Percentiles rank a stretch among this genome's conserved stretches.
Evolutionary conservation across 75 land plant species (phyloP).

Genomic region (Pinus tabuliformis): DNA sequence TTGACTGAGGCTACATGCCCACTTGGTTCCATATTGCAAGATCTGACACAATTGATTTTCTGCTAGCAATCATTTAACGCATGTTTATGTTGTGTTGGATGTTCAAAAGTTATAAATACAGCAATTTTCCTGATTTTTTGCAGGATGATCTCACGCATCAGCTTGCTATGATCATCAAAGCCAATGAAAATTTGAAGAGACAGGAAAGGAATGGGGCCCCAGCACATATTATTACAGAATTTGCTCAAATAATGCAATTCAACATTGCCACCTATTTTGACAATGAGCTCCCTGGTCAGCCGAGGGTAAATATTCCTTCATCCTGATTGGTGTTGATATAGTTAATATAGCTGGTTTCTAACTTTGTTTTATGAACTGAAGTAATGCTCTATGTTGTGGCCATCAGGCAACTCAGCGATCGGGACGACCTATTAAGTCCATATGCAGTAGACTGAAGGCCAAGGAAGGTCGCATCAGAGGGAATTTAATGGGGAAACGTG

Average conservation of each 20-base stretch:
- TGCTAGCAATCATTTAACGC: too few species aligned
- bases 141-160: slow-evolving; percentile 99
- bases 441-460: slow-evolving; percentile 95
- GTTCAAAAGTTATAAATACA: too few species aligned
- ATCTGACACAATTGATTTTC: too few species aligned
- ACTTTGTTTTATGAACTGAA: not conserved
- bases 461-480: slow-evolving; percentile 99
- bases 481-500: slow-evolving; percentile 99
- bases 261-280: slow-evolving; percentile 98
- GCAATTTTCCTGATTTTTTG: not conserved
- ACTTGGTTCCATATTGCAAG: too few species aligned
- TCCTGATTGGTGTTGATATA: too few species aligned
- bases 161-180: slow-evolving; percentile 96
- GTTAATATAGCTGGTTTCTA: too few species aligned
- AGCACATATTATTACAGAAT: slow-evolving; percentile 91
- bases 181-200: slow-evolving; percentile 78
- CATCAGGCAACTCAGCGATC: slow-evolving; percentile 93
- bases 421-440: slow-evolving; percentile 93
- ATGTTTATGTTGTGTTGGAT: too few species aligned
- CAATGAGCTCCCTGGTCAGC: slow-evolving; percentile 98
- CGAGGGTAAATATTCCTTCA: slow-evolving; percentile 54
- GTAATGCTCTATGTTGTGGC: not conserved
- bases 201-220: slow-evolving; percentile 89
- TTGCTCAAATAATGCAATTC: slow-evolving; percentile 92
- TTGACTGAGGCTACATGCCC: too few species aligned